Percentiles rank a stretch among this genome's conserved stretches.
Evolutionary conservation across 2,329 filamentous ascomycete species (phyloP).

Genomic region (Neofusicoccum ribis): DNA sequence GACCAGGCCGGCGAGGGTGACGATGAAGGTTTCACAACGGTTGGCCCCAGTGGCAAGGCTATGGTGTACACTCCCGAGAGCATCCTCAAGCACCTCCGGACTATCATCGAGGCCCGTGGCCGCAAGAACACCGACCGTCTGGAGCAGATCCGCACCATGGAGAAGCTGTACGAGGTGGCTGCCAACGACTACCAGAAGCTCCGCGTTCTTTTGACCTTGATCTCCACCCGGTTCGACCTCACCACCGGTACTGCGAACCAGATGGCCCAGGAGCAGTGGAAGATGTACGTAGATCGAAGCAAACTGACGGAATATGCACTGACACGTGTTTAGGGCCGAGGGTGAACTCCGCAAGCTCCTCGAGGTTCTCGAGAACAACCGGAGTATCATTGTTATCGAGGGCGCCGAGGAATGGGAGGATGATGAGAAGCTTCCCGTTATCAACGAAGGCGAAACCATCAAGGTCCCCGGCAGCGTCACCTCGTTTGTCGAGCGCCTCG

Average conservation of each 20-base stretch:
- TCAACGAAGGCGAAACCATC: conserved; percentile 75
- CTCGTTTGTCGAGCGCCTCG: conserved; percentile 90
- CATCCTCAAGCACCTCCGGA: conserved; percentile 93
- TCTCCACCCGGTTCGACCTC: conserved; percentile 93
- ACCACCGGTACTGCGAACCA: conserved; percentile 74
- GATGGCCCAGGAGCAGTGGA: conserved; percentile 97
- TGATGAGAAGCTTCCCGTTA: conserved; percentile 84
- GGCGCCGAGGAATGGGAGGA: conserved; percentile 98
- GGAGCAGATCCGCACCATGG: conserved; percentile 97
- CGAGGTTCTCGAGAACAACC: conserved; percentile 74
- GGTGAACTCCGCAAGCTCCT: conserved; percentile 80
- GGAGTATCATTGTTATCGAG: conserved; percentile 83
- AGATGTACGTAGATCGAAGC: conserved; percentile 53
- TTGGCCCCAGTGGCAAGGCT: conserved; percentile 85
- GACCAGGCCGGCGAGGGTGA: conserved; percentile 58
- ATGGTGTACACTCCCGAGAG: conserved; percentile 94
- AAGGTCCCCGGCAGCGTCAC: conserved; percentile 92
- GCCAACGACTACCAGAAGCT: conserved; percentile 91
- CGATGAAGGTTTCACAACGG: conserved; percentile 84
- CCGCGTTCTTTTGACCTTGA: conserved; percentile 83
- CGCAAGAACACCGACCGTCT: conserved; percentile 97
- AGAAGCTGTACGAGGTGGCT: conserved; percentile 89
- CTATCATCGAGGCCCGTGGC: conserved; percentile 91
- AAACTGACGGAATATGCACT: not conserved
- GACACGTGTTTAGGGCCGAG: conserved; percentile 59